Evolutionary conservation across 2,329 filamentous ascomycete species (phyloP).

Genomic region (Exophiala mesophila): DNA sequence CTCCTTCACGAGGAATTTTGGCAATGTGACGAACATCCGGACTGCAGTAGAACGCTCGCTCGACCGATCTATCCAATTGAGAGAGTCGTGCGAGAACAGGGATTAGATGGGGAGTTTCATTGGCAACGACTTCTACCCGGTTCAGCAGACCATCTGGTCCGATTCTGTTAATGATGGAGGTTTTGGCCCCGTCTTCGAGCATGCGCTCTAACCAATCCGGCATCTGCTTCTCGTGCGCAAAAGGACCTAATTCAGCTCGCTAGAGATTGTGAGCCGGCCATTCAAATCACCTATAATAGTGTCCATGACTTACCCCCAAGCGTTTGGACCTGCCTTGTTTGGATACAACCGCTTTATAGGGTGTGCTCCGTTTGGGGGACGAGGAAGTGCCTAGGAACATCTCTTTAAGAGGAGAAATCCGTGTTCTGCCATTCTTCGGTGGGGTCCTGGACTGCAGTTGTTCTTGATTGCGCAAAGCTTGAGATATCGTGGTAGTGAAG

Average conservation of each 20-base stretch:
- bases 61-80: conserved; percentile 58
- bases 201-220: conserved; percentile 62
- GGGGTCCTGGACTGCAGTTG: conserved; percentile 15
- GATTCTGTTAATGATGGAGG: conserved; percentile 50
- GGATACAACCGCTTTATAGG: conserved; percentile 26
- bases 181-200: conserved; percentile 56
- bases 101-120: conserved; percentile 52
- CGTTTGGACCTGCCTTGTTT: conserved; percentile 29
- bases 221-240: conserved; percentile 71
- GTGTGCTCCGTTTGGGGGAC: conserved; percentile 15
- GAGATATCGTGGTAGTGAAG: conserved; percentile 24
- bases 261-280: conserved; percentile 29
- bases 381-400: conserved; percentile 21
- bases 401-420: conserved; percentile 23
- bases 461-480: conserved; percentile 27
- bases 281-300: not conserved
- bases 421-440: conserved; percentile 16
- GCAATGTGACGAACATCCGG: conserved; percentile 71
- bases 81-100: conserved; percentile 60
- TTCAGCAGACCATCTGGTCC: conserved; percentile 40
- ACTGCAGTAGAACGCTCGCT: conserved; percentile 74
- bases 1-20: conserved; percentile 75
- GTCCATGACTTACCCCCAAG: conserved; percentile 15
- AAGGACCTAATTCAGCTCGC: conserved; percentile 60
- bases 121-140: conserved; percentile 42